These are phyloP conservation scores for Sindora glabra DNA, from an alignment of 306 rosid species.

Conservation along the genomic window DNA sequence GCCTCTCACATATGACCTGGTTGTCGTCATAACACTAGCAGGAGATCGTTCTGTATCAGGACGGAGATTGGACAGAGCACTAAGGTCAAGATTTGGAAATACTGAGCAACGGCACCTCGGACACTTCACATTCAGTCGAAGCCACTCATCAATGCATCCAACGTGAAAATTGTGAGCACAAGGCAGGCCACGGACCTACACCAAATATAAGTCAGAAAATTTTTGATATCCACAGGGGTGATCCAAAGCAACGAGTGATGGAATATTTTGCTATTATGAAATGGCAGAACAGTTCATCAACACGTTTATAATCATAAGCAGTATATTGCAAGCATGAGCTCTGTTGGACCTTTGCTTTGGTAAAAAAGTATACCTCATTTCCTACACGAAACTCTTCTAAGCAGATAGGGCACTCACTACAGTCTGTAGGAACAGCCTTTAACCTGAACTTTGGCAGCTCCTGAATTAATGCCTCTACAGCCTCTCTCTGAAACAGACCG, in stretches of 20 bases:
- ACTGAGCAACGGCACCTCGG: conserved; percentile 99
- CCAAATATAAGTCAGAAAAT: conserved; percentile 12
- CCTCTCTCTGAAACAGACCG: conserved; percentile 71
- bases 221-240: not conserved
- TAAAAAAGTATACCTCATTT: conserved; percentile 62
- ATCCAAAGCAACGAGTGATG: not conserved
- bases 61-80: conserved; percentile 89
- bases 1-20: conserved; percentile 59
- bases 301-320: not conserved
- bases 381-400: conserved; percentile 89
- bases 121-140: conserved; percentile 94
- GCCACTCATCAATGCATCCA: conserved; percentile 99
- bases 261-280: no score
- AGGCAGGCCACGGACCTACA: conserved; percentile 97
- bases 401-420: conserved; percentile 98
- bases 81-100: conserved; percentile 97
- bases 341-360: not conserved
- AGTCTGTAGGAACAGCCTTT: conserved; percentile 97
- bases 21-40: conserved; percentile 54
- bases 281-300: no score
- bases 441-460: conserved; percentile 94
- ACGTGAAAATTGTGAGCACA: conserved; percentile 98
- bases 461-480: conserved; percentile 98
- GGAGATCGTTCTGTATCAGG: conserved; percentile 76
- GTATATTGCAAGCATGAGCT: not conserved